Base-by-base conservation (phyloP, 225 moss, liverwort and hornwort species). In the Ulota crispa region DNA sequence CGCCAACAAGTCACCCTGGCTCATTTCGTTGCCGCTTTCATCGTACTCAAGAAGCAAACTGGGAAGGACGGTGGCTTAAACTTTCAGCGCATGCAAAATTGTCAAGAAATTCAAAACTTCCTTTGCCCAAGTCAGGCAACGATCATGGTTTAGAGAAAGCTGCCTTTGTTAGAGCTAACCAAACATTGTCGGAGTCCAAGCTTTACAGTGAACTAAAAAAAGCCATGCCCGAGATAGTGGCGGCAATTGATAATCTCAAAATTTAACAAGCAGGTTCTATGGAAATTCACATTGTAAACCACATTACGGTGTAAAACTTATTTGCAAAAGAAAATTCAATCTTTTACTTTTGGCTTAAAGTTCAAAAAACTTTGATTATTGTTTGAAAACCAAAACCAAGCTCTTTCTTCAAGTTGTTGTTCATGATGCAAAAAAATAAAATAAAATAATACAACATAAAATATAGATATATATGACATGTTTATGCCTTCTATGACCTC, bases 21-120 rank as follows among this genome's bases (percentile, higher is more conserved):
- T 89, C 89, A 14, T 89, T 89, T 39, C 89, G 89, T 56, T 89
- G 89, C 53, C 89, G 87, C 12, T 76, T 83, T 23, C 89, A 89
- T 64, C 89, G 85, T 16, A 62, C 64, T 15, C 66, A 66, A 72
- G 87, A 87, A 54, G 43, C 78, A 3, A 81, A 71, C 57, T 89
- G 89, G 89, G 87, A 68, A 74, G 89, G 87, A 63, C 89, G 89
- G 76, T 83, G 87, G 32, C 77, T 89, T 72, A 53, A 47, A 64
- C 80, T 81, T 47, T 75, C 87, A 27, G 62, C 78, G 74, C 83
- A 76, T 70, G 80, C 81, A 20, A 87, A 85, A 75, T 24, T 69
- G 73, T 77, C 80, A 8, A 26, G 70, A 50, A 77, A 39, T 36
- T 37, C 78, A 60, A 84, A 87, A 45, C 16, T 72, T 0, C 78